Percentiles rank a stretch among this genome's conserved stretches.
Evolutionary conservation across 2,329 filamentous ascomycete genomes (phyloP).

Genomic region (Clonostachys rosea): DNA sequence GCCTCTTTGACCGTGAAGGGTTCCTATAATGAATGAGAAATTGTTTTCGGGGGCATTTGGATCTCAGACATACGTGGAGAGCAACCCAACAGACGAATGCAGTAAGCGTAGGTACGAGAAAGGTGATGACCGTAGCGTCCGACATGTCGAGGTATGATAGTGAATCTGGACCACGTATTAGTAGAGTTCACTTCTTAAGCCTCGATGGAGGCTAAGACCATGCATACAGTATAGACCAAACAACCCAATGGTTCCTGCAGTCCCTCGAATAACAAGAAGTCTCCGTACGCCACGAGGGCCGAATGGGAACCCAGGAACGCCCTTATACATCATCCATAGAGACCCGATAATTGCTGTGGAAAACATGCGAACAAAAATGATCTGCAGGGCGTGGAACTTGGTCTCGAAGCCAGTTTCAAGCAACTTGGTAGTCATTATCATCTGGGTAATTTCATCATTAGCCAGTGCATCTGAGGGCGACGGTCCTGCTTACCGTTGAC

Average conservation of each 20-base stretch:
- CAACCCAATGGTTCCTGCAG: conserved; percentile 61
- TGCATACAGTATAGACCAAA: conserved; percentile 47
- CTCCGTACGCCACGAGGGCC: conserved; percentile 58
- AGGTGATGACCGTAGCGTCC: conserved; percentile 77
- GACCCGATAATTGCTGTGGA: conserved; percentile 27
- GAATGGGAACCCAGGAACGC: conserved; percentile 58
- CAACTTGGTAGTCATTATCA: conserved; percentile 31
- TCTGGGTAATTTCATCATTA: conserved; percentile 15
- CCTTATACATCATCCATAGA: conserved; percentile 32
- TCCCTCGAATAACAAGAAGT: conserved; percentile 59
- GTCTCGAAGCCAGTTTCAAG: conserved; percentile 23
- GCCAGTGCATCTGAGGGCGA: neutral
- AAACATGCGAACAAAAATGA: conserved; percentile 36
- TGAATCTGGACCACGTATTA: conserved; percentile 23
- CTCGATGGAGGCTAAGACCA: conserved; percentile 17
- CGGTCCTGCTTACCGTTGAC: conserved; percentile 23
- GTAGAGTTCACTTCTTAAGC: accelerated
- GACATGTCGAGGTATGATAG: conserved; percentile 67
- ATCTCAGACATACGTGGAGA: conserved; percentile 8
- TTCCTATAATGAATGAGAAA: conserved; percentile 38
- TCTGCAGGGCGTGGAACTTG: conserved; percentile 32
- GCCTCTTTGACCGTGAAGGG: conserved; percentile 70
- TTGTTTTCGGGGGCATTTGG: neutral
- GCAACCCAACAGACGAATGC: conserved; percentile 60
- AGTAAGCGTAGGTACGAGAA: conserved; percentile 68